phyloP scores from a whole-genome alignment of 208 protist species.

The Trypanosoma cruzi region DNA sequence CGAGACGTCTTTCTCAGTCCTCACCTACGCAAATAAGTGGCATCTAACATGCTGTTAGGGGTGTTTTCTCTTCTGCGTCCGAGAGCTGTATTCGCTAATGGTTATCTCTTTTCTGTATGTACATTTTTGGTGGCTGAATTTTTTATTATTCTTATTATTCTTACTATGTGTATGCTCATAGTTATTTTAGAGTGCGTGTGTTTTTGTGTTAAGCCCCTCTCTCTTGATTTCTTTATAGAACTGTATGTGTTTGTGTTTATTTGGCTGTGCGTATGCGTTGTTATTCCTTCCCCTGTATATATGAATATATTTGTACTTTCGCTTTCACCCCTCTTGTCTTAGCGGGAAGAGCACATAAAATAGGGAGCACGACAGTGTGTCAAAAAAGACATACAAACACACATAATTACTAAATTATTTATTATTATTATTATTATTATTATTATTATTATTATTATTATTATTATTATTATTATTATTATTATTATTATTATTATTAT shows the following conservation, averaged over 20 bases:
- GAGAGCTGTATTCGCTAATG: neutral
- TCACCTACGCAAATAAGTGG: neutral
- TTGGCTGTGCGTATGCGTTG: neutral
- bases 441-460: too few species aligned
- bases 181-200: neutral
- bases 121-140: neutral
- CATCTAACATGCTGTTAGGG: neutral
- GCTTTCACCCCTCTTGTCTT: neutral
- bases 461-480: too few species aligned
- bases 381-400: constrained; percentile 10
- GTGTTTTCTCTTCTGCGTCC: too few species aligned
- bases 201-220: neutral
- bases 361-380: neutral
- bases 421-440: too few species aligned
- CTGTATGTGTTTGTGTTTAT: too few species aligned
- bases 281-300: neutral
- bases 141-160: neutral
- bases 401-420: constrained; percentile 1
- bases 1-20: neutral
- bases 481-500: too few species aligned
- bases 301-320: constrained; percentile 2
- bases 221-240: too few species aligned
- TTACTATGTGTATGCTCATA: too few species aligned
- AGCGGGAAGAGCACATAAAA: neutral
- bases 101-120: neutral